Conservation (phyloP, 208 protist species). For the Leishmania lainsoni region DNA sequence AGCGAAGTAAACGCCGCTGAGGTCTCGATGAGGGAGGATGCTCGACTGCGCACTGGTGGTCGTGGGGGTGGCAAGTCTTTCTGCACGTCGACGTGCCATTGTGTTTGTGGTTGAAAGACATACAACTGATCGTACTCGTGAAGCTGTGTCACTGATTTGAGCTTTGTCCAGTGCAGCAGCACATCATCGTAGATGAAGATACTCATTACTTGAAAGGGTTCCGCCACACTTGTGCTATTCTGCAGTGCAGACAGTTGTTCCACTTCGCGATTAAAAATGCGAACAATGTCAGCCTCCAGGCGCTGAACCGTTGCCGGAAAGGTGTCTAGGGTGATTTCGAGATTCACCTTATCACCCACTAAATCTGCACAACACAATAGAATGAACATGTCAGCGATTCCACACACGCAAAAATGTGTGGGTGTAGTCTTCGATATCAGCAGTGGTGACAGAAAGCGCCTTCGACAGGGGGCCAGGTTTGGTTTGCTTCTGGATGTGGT, state of each 20-base stretch:
- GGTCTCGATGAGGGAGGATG: constrained; percentile 1
- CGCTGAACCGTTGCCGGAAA: constrained; percentile 42
- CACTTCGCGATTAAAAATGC: constrained; percentile 49
- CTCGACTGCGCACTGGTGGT: constrained; percentile 35
- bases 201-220: constrained; percentile 41
- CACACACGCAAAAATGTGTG: not conserved
- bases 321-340: constrained; percentile 62
- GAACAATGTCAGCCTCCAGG: constrained; percentile 37
- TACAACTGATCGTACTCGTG: constrained; percentile 89
- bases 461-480: not conserved
- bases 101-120: constrained; percentile 74
- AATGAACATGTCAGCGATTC: constrained; percentile 54
- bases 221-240: not conserved
- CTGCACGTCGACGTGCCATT: constrained; percentile 62
- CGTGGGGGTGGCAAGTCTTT: constrained; percentile 75
- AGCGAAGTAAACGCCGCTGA: not conserved
- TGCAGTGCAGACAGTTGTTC: not conserved
- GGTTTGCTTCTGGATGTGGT: not conserved
- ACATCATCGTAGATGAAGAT: constrained; percentile 79
- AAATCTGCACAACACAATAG: constrained; percentile 80
- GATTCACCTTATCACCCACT: constrained; percentile 78
- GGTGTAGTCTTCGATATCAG: not conserved
- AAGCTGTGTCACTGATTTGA: constrained; percentile 57
- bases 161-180: constrained; percentile 53
- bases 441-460: not conserved